Conservation (phyloP, 1,139 yeast genomes). For the Scheffersomyces stambukii region DNA sequence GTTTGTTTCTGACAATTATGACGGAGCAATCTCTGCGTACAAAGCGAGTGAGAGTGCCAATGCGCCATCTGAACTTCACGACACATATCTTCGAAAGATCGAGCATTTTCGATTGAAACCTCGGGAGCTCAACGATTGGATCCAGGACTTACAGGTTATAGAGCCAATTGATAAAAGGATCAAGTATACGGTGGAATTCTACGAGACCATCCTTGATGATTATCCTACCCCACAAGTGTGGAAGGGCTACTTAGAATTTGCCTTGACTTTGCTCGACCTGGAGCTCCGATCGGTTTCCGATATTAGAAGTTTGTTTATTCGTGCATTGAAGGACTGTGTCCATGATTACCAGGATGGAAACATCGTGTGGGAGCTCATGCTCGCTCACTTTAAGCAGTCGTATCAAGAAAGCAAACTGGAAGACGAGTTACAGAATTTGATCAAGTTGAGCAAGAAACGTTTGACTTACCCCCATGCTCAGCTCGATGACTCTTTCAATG, state of each 20-base stretch:
- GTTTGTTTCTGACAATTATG: too few relatives aligned
- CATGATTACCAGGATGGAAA: constrained; percentile 33
- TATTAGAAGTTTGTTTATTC: not conserved
- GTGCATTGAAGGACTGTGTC: constrained; percentile 24
- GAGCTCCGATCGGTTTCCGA: too few relatives aligned
- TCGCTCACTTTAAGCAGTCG: constrained; percentile 12
- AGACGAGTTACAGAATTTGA: constrained; percentile 16
- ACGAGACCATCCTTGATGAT: constrained; percentile 13
- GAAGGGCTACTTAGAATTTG: constrained; percentile 14
- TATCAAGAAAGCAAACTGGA: constrained; percentile 10
- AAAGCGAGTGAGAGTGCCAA: too few relatives aligned
- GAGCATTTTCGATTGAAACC: constrained; percentile 16
- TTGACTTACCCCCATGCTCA: constrained; percentile 40
- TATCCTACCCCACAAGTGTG: constrained; percentile 18
- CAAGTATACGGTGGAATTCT: constrained; percentile 16
- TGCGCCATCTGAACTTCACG: too few relatives aligned
- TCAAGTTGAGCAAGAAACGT: constrained; percentile 28
- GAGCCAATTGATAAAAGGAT: constrained; percentile 11
- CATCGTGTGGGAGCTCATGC: constrained; percentile 29
- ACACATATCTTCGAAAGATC: constrained; percentile 18
- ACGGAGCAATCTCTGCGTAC: too few relatives aligned
- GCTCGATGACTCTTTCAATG: constrained; percentile 39
- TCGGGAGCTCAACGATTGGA: constrained; percentile 23
- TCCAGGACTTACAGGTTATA: constrained; percentile 19
- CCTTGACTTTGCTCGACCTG: constrained; percentile 1